Base-by-base conservation (phyloP, 208 protist species). In the Novymonas esmeraldas region DNA sequence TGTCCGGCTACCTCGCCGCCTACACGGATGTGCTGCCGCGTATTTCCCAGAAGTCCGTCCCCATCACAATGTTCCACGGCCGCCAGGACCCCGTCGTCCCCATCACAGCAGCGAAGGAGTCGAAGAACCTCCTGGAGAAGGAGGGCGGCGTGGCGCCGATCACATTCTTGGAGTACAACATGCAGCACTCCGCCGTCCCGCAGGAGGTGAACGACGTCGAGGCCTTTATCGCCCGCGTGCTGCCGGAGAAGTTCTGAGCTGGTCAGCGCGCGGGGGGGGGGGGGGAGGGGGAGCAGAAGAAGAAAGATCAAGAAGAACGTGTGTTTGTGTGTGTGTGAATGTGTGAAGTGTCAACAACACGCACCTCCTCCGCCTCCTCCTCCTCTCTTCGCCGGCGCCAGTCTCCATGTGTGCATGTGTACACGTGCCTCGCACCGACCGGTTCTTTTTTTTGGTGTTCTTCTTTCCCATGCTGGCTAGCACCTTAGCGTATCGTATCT, bases 1-100 rank as follows among this genome's bases (percentile, higher is more conserved):
- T 96, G 70, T 94, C 88, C 1, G 90, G 90, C 28, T 96, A 96
- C 70, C 76, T 96, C 22, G 84, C 82, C 6, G 81, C 73, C 6
- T 70, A 66, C 36, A 51, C 55, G 10, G 80, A 87, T 16, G 62
- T 93, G 13, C 31, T 94, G 57, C 74, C 83, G 31, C 76, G 71
- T 31, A 66, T 82, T 22, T 22, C 46, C 11, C 79, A 86, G 57
- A 70, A 64, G 29, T 62, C 61, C 0, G 48, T 69, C n/a, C 70
- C 83, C 57, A 55, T 87, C 42, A 68, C 82, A 31, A 84, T 96
- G 67, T 94, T 89, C 42, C 93, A 97, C 77, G 91, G 93, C 18
- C 61, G 66, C 16, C 36, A 79, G 34, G 93, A 97, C 73, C 64
- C 64, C 1, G 82, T 97, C 33, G 88, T 97, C 34, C 90, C 85